Conservation (phyloP, 352 stramenopile species). For the Globisporangium rhizosaccharum region DNA sequence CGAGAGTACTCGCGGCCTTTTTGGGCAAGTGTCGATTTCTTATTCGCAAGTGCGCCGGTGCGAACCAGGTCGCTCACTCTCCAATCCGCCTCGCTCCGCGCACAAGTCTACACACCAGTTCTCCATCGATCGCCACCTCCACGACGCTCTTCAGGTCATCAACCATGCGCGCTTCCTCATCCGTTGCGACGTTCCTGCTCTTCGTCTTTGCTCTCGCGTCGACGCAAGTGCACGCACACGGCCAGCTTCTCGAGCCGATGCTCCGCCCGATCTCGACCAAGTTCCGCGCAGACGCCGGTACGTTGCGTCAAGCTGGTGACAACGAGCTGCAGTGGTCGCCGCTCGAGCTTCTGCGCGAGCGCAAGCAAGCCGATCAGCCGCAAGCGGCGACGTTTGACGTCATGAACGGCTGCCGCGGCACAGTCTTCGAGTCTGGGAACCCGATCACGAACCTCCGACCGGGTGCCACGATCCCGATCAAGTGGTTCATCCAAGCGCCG, state of each 20-base stretch:
- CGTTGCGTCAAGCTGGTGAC: slow-evolving; percentile 39
- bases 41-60: too few relatives aligned
- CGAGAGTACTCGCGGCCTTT: too few relatives aligned
- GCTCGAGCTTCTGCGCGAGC: slow-evolving; percentile 48
- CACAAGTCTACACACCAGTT: too few relatives aligned
- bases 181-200: too few relatives aligned
- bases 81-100: too few relatives aligned
- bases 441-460: slow-evolving; percentile 37
- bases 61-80: too few relatives aligned
- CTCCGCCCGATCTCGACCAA: slow-evolving; percentile 20
- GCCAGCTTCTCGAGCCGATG: slow-evolving; percentile 17
- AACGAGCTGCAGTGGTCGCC: slow-evolving; percentile 45
- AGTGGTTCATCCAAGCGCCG: slow-evolving; percentile 50
- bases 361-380: slow-evolving; percentile 38
- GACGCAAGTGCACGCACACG: slow-evolving; percentile 15
- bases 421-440: slow-evolving; percentile 42
- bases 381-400: slow-evolving; percentile 43
- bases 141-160: too few relatives aligned
- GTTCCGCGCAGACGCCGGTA: slow-evolving; percentile 35
- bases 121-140: too few relatives aligned
- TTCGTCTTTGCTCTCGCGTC: too few relatives aligned
- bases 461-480: slow-evolving; percentile 35
- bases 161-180: too few relatives aligned
- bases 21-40: too few relatives aligned
- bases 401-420: slow-evolving; percentile 53